These are phyloP conservation scores for Wickerhamiella parazyma DNA, from an alignment of 805 yeast genomes.

Conservation along the genomic window DNA sequence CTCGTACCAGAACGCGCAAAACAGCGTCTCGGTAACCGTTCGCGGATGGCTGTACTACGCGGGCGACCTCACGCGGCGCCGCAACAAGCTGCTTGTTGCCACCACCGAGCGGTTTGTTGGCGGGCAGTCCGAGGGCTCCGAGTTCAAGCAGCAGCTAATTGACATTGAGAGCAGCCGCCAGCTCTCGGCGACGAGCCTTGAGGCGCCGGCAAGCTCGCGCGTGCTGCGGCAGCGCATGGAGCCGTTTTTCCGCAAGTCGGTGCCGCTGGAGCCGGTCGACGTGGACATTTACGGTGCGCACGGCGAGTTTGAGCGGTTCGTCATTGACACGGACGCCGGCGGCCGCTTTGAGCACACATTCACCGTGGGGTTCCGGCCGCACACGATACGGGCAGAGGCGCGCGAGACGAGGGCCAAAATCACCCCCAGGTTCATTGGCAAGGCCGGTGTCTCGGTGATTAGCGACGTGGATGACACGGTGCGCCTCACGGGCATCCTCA, in stretches of 20 bases:
- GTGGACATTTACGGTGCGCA: constrained; percentile 10
- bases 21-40: constrained; percentile 24
- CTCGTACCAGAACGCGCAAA: constrained; percentile 9
- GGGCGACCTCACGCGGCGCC: constrained; percentile 53
- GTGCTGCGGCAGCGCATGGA: constrained; percentile 2
- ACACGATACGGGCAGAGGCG: constrained; percentile 6
- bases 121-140: constrained; percentile 12
- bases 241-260: constrained; percentile 7
- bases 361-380: constrained; percentile 15
- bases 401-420: constrained; percentile 7
- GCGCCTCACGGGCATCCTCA: constrained; percentile 77
- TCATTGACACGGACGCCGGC: constrained; percentile 18
- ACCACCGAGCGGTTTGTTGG: constrained; percentile 22
- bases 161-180: constrained; percentile 1
- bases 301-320: constrained; percentile 12
- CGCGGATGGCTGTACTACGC: constrained; percentile 62
- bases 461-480: constrained; percentile 94
- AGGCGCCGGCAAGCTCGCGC: too few relatives aligned
- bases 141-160: constrained; percentile 8
- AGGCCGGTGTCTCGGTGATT: constrained; percentile 53
- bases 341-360: constrained; percentile 18
- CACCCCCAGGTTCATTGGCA: constrained; percentile 14
- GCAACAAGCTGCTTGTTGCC: constrained; percentile 40
- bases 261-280: background rate
- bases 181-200: background rate